phyloP scores from a whole-genome alignment of 1,284 basidiomycete species.

The Austroboletus niveus region DNA sequence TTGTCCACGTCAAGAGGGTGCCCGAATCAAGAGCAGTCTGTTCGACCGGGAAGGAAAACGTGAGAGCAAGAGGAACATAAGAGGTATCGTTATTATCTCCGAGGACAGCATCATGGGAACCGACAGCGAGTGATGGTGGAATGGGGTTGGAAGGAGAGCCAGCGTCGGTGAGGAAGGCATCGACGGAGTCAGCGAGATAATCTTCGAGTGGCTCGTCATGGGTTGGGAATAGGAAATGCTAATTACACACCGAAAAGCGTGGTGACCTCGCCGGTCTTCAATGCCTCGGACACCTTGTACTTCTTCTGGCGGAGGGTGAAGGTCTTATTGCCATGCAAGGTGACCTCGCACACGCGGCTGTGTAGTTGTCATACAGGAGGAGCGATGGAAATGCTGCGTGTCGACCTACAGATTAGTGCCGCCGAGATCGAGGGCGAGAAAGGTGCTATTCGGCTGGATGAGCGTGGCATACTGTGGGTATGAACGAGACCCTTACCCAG shows the following conservation, averaged over 20 bases:
- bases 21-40: slow-evolving; percentile 92
- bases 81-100: slow-evolving; percentile 41
- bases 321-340: slow-evolving; percentile 83
- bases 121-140: slow-evolving; percentile 39
- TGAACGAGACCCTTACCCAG: slow-evolving; percentile 60
- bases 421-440: slow-evolving; percentile 91
- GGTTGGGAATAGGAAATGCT: background rate
- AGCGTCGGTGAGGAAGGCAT: slow-evolving; percentile 83
- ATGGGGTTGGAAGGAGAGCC: slow-evolving; percentile 42
- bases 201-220: slow-evolving; percentile 45
- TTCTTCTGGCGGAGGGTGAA: slow-evolving; percentile 92
- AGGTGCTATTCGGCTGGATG: slow-evolving; percentile 52
- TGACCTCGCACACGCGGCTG: slow-evolving; percentile 92
- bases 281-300: slow-evolving; percentile 86
- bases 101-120: slow-evolving; percentile 22
- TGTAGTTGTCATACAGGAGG: slow-evolving; percentile 5
- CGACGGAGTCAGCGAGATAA: slow-evolving; percentile 95
- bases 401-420: slow-evolving; percentile 87
- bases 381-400: background rate
- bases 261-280: slow-evolving; percentile 87
- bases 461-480: slow-evolving; percentile 1
- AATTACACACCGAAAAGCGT: slow-evolving; percentile 73
- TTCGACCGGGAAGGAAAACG: slow-evolving; percentile 97
- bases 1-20: slow-evolving; percentile 95
- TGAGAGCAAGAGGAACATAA: slow-evolving; percentile 80